Evolutionary conservation across 2,329 filamentous ascomycete species (phyloP), one percentile per base, ranked within the genome.

Genomic region (Stemphylium beticola): DNA sequence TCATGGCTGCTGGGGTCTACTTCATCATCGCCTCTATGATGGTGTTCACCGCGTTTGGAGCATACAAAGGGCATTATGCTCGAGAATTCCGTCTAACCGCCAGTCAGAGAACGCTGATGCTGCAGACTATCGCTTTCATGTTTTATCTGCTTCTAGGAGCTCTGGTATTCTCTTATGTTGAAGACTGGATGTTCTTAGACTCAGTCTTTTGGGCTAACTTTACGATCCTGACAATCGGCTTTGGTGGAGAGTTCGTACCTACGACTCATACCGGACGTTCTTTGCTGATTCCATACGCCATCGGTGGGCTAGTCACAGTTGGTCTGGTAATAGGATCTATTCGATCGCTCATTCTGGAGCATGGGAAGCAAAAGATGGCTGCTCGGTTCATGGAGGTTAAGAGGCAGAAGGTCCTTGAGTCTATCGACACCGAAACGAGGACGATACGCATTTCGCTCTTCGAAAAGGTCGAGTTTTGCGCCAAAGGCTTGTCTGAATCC

Each of bases 151-250:
- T 82, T 2, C 63, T 82, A 1, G 80, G 80, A 4, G 79, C 80
- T 4, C 61, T 80, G 14, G 68, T 81, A 0, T 82, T 77, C 58
- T 78, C 74, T 40, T 70, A 81, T 55, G 69, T 83, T 32, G 82
- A 84, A 63, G 76, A 73, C 12, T 85, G 83, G 83, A 69, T 74
- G 31, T 84, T 78, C 56, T 70, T 85, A 0, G 81, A 85, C 59
- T 78, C 79, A 1, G 77, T 85, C 0, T 86, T 82, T 60, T 85
- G 81, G 77, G 80, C 82, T 2, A 79, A 85, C 58, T 82, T 83
- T 40, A 85, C 83, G 0, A 67, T 84, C 1, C 75, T 85, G 2
- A 85, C 83, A 0, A 77, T 85, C 5, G 83, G 83, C 4, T 74
- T 85, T 12, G 83, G 83, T 11, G 77, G 78, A 11, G 76, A 81